Conservation (phyloP, 2,329 filamentous ascomycete species). For the Pseudocercospora fijiensis region DNA sequence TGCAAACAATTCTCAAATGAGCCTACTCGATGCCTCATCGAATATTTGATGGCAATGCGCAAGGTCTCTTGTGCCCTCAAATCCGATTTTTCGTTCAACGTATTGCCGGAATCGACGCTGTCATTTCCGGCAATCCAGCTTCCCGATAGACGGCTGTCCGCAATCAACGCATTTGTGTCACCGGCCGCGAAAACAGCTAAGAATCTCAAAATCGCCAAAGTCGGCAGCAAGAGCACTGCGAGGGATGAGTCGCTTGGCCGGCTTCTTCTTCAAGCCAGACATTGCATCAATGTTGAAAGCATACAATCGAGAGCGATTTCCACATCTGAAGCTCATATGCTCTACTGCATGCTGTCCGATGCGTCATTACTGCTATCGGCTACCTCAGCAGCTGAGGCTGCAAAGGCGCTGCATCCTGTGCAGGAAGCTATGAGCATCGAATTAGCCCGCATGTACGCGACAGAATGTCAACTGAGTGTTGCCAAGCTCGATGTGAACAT, state of each 20-base stretch:
- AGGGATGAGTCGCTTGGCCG: constrained; percentile 13
- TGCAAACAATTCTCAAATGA: constrained; percentile 10
- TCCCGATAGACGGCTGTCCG: constrained; percentile 2
- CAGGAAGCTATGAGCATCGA: constrained; percentile 54
- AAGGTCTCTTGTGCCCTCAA: constrained; percentile 50
- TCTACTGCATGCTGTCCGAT: constrained; percentile 64
- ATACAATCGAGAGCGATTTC: constrained; percentile 3
- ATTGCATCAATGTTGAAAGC: constrained; percentile 16
- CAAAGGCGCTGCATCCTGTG: constrained; percentile 50
- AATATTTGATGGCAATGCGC: constrained; percentile 18
- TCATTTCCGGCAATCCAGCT: constrained; percentile 69
- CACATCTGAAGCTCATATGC: constrained; percentile 40
- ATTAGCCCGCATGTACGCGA: constrained; percentile 67
- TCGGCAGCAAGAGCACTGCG: constrained; percentile 8
- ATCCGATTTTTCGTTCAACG: constrained; percentile 53
- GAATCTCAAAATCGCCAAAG: constrained; percentile 1
- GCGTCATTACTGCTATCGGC: constrained; percentile 66
- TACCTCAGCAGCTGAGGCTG: constrained; percentile 49
- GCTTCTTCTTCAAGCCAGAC: constrained; percentile 23
- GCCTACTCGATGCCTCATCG: constrained; percentile 13
- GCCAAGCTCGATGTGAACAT: constrained; percentile 50
- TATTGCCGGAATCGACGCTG: constrained; percentile 77
- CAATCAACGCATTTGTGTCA: not conserved
- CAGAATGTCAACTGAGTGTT: constrained; percentile 64
- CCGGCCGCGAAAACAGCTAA: constrained; percentile 6